Base-by-base conservation (phyloP, 495 filamentous ascomycete species). In the Talaromyces stipitatus region DNA sequence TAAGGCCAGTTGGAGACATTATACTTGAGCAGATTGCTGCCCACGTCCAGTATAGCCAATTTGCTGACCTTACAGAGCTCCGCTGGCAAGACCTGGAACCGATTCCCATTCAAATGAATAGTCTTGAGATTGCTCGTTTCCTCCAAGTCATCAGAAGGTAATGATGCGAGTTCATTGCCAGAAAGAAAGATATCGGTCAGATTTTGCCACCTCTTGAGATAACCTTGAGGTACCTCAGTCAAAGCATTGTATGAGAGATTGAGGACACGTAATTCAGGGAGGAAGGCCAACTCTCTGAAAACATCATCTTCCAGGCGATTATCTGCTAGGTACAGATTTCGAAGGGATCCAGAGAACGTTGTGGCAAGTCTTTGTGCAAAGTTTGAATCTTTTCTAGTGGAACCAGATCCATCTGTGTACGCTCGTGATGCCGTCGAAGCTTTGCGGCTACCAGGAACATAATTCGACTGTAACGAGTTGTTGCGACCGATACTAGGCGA, bases 1-100 rank as follows among this genome's bases (percentile, higher is more conserved):
- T 99, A 99, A 1, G 95, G 94, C 81, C 95, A 96, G 65, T 99
- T 99, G 24, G 91, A 94, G 30, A 99, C 92, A 66, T 99, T 99
- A 77, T 99, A 99, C 68, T 97, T 99, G 46, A 99, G 78, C n/a
- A 79, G 81, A 63, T 99, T 99, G 76, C 89, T 97, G 54, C 92
- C 92, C 60, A 94, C 92, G 72, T 99, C 94, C 36, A 99, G 76
- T 22, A 96, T 86, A 8, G 92, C 79, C 24, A 96, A 80, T 70
- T 92, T 95, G 67, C 88, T 85, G 16, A 96, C 90, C 69, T 96
- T 92, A 52, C 90, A 94, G 28, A 99, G 84, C 67, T 99, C 94
- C 1, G 94, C 95, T 0, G 94, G 95, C 1, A 99, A 79, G 24
- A 92, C 92, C 62, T 96, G 95, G 66, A 99, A 99, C 67, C 95